These are phyloP conservation scores for Lantana camara DNA, from an alignment of 257 asterid species.

Conservation along the genomic window DNA sequence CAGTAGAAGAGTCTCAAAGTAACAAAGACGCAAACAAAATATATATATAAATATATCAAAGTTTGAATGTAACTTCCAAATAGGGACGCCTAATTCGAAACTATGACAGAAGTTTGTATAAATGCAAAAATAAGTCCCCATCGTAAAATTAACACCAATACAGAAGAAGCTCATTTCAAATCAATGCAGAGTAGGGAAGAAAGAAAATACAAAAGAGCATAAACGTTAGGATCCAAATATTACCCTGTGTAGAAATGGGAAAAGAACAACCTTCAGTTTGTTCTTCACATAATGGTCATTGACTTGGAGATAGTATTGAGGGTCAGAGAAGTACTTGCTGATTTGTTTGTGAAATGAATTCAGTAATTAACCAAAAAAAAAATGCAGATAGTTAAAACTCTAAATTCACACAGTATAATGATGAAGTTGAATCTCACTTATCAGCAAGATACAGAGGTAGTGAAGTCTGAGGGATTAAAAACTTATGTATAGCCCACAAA, in stretches of 20 bases:
- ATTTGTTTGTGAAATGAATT: constrained; percentile 42
- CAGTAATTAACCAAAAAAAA: not conserved
- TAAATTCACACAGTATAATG: not conserved
- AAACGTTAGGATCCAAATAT: constrained; percentile 8
- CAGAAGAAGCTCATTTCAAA: too few relatives aligned
- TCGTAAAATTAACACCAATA: not conserved
- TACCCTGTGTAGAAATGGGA: constrained; percentile 64
- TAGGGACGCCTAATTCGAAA: too few relatives aligned
- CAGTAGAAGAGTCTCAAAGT: too few relatives aligned
- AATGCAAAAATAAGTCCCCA: not conserved
- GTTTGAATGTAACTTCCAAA: too few relatives aligned
- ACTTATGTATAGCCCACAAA: constrained; percentile 1
- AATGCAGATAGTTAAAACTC: not conserved
- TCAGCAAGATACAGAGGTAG: not conserved
- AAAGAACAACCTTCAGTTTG: constrained; percentile 56
- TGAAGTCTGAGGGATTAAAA: not conserved
- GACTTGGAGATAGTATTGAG: constrained; percentile 67
- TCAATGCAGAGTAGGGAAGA: not conserved
- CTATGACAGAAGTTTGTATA: not conserved
- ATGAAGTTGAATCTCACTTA: not conserved
- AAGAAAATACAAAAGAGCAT: not conserved
- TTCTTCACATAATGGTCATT: constrained; percentile 62
- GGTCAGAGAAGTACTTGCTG: constrained; percentile 60
- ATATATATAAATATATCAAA: too few relatives aligned
- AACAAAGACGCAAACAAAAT: too few relatives aligned